A percentile compares a stretch with the other conserved stretches of the same genome.
These are phyloP conservation scores for Penicillium sp. DNA, from an alignment of 2,329 filamentous ascomycete species.

Conservation along the genomic window DNA sequence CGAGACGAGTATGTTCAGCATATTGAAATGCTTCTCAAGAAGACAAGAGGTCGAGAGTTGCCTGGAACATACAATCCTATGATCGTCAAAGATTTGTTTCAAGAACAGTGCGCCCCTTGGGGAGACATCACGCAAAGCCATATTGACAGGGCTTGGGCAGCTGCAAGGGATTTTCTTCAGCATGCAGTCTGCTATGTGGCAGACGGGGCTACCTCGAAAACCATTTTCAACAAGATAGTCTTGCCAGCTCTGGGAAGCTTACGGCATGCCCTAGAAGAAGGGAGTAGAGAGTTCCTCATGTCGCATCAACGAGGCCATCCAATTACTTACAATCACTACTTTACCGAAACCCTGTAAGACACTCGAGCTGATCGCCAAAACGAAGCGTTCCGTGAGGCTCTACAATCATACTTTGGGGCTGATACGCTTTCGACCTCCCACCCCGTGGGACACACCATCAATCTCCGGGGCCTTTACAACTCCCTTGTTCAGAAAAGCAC, in stretches of 20 bases:
- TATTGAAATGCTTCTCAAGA: slow-evolving; percentile 41
- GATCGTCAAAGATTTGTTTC: slow-evolving; percentile 60
- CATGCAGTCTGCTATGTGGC: slow-evolving; percentile 38
- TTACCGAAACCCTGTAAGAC: slow-evolving; percentile 35
- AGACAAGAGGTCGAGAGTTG: slow-evolving; percentile 56
- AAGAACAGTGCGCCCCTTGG: slow-evolving; percentile 59
- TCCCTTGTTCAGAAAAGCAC: slow-evolving; percentile 19
- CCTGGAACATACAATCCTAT: slow-evolving; percentile 61
- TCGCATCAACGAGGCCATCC: slow-evolving; percentile 42
- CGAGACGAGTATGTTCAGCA: slow-evolving; percentile 43
- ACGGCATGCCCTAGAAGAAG: neutral
- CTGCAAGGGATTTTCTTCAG: slow-evolving; percentile 38
- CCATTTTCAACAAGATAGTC: slow-evolving; percentile 41
- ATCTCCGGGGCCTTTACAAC: slow-evolving; percentile 16
- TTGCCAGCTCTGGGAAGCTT: slow-evolving; percentile 38
- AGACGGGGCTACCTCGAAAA: slow-evolving; percentile 41
- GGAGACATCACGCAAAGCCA: slow-evolving; percentile 39
- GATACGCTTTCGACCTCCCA: slow-evolving; percentile 9
- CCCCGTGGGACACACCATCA: neutral
- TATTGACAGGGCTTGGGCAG: slow-evolving; percentile 36
- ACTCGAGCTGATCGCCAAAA: slow-evolving; percentile 14
- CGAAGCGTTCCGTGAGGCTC: slow-evolving; percentile 7
- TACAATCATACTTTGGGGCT: slow-evolving; percentile 16
- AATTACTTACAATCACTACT: slow-evolving; percentile 41
- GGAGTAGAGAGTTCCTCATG: slow-evolving; percentile 46